A percentile compares a stretch with the other conserved stretches of the same genome.
These are phyloP conservation scores for Verticillium dahliae DNA, from an alignment of 2,329 filamentous ascomycete genomes.

Conservation along the genomic window DNA sequence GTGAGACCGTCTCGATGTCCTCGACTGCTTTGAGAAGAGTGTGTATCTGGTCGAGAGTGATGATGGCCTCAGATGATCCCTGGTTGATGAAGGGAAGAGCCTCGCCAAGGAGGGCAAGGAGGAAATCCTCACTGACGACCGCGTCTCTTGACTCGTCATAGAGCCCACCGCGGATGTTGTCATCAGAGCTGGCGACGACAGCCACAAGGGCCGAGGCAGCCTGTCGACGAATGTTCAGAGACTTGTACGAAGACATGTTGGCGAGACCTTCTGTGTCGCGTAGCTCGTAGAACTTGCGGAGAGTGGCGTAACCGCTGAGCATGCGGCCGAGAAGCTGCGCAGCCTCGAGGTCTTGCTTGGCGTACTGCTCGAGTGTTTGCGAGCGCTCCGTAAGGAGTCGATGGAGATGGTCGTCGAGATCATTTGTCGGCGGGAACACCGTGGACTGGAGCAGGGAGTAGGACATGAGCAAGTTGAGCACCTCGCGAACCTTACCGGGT, in stretches of 20 bases:
- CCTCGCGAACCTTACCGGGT: conserved; percentile 70
- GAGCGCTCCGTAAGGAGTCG: conserved; percentile 67
- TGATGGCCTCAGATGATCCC: conserved; percentile 24
- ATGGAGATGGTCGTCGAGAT: conserved; percentile 68
- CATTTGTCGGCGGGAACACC: conserved; percentile 63
- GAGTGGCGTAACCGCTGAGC: conserved; percentile 85
- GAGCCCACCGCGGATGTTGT: conserved; percentile 85
- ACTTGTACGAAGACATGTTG: conserved; percentile 25
- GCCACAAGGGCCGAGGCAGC: conserved; percentile 69
- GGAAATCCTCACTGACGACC: conserved; percentile 81
- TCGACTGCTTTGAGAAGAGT: conserved; percentile 70
- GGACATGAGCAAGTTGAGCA: conserved; percentile 80
- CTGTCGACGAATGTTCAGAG: conserved; percentile 57
- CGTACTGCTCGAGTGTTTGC: conserved; percentile 63
- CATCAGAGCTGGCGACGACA: conserved; percentile 79
- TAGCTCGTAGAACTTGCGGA: conserved; percentile 86
- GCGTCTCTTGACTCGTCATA: conserved; percentile 76
- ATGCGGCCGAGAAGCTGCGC: conserved; percentile 78
- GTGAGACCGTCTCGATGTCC: conserved; percentile 69
- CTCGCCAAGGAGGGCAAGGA: conserved; percentile 79
- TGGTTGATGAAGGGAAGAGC: conserved; percentile 69
- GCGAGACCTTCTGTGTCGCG: conserved; percentile 50
- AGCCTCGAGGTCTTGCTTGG: conserved; percentile 70
- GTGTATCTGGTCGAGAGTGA: conserved; percentile 68
- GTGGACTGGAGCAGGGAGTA: conserved; percentile 81